Evolutionary conservation across 2,329 filamentous ascomycete species (phyloP), one percentile per base, ranked within the genome.

Genomic region (Phaeosphaeriaceae sp.): DNA sequence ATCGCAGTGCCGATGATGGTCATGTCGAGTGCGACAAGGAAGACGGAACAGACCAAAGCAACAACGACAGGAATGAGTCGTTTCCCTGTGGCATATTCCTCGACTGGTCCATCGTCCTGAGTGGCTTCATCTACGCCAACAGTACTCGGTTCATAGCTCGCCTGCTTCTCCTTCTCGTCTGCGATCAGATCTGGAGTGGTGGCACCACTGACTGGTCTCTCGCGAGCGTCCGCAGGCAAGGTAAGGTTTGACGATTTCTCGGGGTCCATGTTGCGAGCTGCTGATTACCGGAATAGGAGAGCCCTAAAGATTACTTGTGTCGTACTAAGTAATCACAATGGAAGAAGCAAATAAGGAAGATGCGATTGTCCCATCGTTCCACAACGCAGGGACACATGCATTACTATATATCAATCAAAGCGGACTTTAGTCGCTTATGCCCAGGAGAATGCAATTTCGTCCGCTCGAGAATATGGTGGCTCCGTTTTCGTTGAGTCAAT

Each of bases 1-100:
- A 72, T 69, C 15, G 69, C 69, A 10, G 70, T 73, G 15, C 62
- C 65, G 21, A 73, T 42, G 25, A 73, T 72, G 27, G 67, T 73
- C 60, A 53, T 53, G 51, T 53, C 51, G 25, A 53, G 24, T 4
- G 51, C 41, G n/a, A 47, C 42, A 3, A 53, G 51, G 42, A 47
- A 46, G 7, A 47, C 41, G 9, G 51, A 31, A 40, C 41, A 53
- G n/a, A 53, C 27, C 25, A 53, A 47, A 5, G 51, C 51, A 4
- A 46, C 6, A 17, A 53, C 11, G 25, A 53, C 46, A 1, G 51
- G 41, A 17, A 47, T 19, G 3, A 53, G 42, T 13, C 24, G 24
- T 20, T 36, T 53, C n/a, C 51, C 42, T 1, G 51, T 36, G 7
- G 41, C 36, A n/a, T 36, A 53, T 15, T 36, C 42, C 27, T 53